Evolutionary conservation across 495 filamentous ascomycete species (phyloP).

Genomic region (Cercophora sp.): DNA sequence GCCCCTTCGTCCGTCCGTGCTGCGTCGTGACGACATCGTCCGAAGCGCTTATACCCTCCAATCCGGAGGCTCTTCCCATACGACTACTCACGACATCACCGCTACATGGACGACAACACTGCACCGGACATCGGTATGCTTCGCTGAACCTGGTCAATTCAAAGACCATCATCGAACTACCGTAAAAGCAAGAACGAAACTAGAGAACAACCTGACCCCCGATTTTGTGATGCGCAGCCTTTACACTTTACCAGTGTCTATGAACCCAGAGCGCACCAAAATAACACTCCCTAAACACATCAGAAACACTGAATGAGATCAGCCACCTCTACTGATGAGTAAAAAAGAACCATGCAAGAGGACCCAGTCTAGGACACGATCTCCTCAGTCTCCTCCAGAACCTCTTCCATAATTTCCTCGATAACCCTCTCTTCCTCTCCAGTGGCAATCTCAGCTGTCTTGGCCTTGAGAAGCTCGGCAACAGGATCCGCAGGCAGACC

Average conservation of each 20-base stretch:
- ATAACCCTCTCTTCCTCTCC: slow-evolving; percentile 68
- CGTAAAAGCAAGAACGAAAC: too few relatives aligned
- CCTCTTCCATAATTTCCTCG: slow-evolving; percentile 90
- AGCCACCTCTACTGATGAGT: too few relatives aligned
- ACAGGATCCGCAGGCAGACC: slow-evolving; percentile 62
- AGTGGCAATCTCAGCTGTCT: slow-evolving; percentile 40
- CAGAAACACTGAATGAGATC: not conserved
- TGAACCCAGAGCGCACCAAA: slow-evolving; percentile 2
- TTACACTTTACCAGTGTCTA: slow-evolving; percentile 7
- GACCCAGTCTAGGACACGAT: slow-evolving; percentile 31
- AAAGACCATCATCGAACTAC: too few relatives aligned
- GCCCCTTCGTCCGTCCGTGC: too few relatives aligned
- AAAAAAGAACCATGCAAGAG: too few relatives aligned
- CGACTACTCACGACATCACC: too few relatives aligned
- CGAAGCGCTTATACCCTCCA: too few relatives aligned
- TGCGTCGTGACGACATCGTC: too few relatives aligned
- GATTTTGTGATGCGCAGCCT: not conserved
- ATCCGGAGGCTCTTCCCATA: too few relatives aligned
- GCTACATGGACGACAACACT: too few relatives aligned
- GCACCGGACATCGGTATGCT: too few relatives aligned
- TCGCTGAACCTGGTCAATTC: not conserved
- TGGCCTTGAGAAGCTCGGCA: slow-evolving; percentile 52
- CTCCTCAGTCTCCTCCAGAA: slow-evolving; percentile 91
- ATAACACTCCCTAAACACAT: not conserved
- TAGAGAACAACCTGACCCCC: not conserved